These are phyloP conservation scores for Nyssa sinensis DNA, from an alignment of 148 eudicot genomes.

Conservation along the genomic window DNA sequence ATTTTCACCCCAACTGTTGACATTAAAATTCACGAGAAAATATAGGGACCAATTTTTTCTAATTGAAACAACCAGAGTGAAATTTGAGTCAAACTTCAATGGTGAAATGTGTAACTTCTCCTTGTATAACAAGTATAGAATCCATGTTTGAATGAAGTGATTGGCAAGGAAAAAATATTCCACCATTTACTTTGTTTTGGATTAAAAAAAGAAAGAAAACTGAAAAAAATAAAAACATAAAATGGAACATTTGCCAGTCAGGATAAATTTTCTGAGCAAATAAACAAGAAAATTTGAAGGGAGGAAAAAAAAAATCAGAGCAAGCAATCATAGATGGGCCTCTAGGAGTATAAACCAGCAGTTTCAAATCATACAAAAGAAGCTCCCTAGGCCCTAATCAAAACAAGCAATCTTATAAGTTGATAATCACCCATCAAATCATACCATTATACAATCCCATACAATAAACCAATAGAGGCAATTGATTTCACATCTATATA, in stretches of 20 bases:
- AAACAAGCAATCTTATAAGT: background rate
- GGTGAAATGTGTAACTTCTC: too few species aligned
- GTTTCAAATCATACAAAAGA: background rate
- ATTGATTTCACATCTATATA: too few species aligned
- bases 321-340: background rate
- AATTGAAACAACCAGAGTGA: too few species aligned
- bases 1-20: too few species aligned
- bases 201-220: background rate
- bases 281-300: background rate
- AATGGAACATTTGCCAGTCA: background rate
- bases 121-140: slow-evolving; percentile 10
- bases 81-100: too few species aligned
- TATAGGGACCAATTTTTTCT: too few species aligned
- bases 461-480: background rate
- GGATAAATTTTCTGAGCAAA: background rate
- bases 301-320: too few species aligned
- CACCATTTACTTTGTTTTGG: background rate
- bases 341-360: background rate
- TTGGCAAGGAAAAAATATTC: background rate
- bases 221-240: background rate
- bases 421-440: slow-evolving; percentile 2
- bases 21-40: too few species aligned
- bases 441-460: background rate
- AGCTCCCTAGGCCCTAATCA: background rate
- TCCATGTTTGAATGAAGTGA: background rate